Evolutionary conservation across 345 rosid species (phyloP).

Genomic region (Arabis alpina): DNA sequence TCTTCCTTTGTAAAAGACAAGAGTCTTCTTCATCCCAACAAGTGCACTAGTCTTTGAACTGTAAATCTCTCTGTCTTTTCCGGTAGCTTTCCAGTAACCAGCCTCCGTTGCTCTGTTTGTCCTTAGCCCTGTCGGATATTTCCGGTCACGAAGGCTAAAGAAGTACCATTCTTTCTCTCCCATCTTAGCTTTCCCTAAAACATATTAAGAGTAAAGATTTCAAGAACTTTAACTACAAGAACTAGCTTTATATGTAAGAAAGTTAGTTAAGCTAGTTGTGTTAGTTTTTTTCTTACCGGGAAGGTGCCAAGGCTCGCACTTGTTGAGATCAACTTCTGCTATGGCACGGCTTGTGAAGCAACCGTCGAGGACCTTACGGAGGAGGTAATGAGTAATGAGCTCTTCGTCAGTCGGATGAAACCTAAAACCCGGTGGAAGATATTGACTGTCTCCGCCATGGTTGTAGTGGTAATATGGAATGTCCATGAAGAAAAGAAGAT

Average conservation of each 20-base stretch:
- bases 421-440: constrained; percentile 90
- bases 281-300: constrained; percentile 60
- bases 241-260: not conserved
- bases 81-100: constrained; percentile 98
- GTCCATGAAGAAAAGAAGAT: constrained; percentile 52
- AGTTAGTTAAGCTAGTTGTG: not conserved
- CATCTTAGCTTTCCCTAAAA: constrained; percentile 83
- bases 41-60: constrained; percentile 89
- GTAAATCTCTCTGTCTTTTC: constrained; percentile 86
- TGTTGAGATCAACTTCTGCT: constrained; percentile 96
- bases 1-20: constrained; percentile 89
- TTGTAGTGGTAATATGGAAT: constrained; percentile 48
- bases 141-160: constrained; percentile 86
- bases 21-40: constrained; percentile 97
- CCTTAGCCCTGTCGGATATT: constrained; percentile 91
- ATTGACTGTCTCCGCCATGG: constrained; percentile 48
- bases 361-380: constrained; percentile 80
- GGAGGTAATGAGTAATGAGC: constrained; percentile 84
- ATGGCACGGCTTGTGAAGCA: constrained; percentile 78
- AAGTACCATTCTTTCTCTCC: constrained; percentile 99
- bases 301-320: constrained; percentile 98
- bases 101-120: constrained; percentile 96
- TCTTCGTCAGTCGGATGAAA: constrained; percentile 98
- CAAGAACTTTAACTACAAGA: not conserved
- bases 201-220: not conserved